A percentile compares a stretch with the other conserved stretches of the same genome.
These are phyloP conservation scores for Neopestalotiopsis clavispora DNA, from an alignment of 2,329 filamentous ascomycete species.

Conservation along the genomic window DNA sequence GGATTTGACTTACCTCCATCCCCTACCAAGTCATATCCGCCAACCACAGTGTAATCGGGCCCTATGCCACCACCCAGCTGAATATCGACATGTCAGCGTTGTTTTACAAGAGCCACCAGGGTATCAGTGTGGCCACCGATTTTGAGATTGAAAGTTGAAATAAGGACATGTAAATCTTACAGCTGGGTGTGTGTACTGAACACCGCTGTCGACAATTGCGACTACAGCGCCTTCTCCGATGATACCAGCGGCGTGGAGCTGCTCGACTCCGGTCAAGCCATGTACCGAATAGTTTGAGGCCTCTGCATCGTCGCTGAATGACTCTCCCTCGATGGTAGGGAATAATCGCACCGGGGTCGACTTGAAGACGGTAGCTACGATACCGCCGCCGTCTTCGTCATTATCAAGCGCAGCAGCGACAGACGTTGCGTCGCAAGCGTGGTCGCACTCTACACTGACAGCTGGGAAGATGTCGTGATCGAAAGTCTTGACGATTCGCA, in stretches of 20 bases:
- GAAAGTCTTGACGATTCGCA: conserved; percentile 29
- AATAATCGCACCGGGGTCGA: conserved; percentile 24
- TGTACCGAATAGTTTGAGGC: conserved; percentile 29
- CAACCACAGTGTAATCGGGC: conserved; percentile 27
- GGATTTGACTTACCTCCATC: conserved; percentile 19
- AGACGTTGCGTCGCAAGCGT: conserved; percentile 23
- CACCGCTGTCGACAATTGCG: conserved; percentile 29
- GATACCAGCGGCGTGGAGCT: conserved; percentile 27
- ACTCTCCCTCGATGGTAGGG: conserved; percentile 23
- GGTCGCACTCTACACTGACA: conserved; percentile 28
- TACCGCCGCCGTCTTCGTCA: conserved; percentile 22
- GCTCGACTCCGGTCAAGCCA: conserved; percentile 27
- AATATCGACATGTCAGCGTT: not conserved
- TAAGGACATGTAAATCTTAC: conserved; percentile 11
- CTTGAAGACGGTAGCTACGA: conserved; percentile 28
- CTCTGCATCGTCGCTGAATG: conserved; percentile 26
- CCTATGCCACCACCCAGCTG: conserved; percentile 31
- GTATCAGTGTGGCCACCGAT: too few relatives aligned
- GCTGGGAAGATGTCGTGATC: conserved; percentile 30
- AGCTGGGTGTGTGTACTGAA: conserved; percentile 30
- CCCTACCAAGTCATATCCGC: conserved; percentile 30
- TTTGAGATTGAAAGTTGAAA: not conserved
- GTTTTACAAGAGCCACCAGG: not conserved
- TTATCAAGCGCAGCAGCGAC: conserved; percentile 20
- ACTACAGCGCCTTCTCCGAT: conserved; percentile 29